Evolutionary conservation across 2,329 filamentous ascomycete genomes (phyloP).

Genomic region (Teratosphaeria nubilosa): DNA sequence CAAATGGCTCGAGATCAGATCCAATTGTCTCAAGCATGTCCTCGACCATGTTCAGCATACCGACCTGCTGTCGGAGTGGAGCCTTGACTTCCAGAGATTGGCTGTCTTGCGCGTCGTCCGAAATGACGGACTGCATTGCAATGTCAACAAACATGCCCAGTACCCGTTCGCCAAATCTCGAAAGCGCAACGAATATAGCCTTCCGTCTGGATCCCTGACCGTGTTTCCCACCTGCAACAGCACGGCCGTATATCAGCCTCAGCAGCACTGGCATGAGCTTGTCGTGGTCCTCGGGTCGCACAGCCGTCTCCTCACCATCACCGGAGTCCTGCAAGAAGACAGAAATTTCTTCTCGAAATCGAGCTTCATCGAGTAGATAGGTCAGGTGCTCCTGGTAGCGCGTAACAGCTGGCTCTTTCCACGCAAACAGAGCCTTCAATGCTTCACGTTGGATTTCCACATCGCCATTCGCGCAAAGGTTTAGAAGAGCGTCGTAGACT

Average conservation of each 20-base stretch:
- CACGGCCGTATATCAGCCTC: slow-evolving; percentile 76
- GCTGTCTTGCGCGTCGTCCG: neutral
- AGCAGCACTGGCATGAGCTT: slow-evolving; percentile 78
- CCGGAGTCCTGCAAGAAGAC: slow-evolving; percentile 52
- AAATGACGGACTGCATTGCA: slow-evolving; percentile 48
- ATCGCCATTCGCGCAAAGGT: slow-evolving; percentile 77
- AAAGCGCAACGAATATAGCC: slow-evolving; percentile 63
- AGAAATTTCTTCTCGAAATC: slow-evolving; percentile 89
- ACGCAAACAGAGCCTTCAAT: slow-evolving; percentile 74
- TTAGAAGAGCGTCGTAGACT: slow-evolving; percentile 65
- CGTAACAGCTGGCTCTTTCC: slow-evolving; percentile 69
- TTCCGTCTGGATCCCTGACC: slow-evolving; percentile 71
- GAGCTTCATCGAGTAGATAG: slow-evolving; percentile 78
- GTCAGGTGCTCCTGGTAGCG: slow-evolving; percentile 77
- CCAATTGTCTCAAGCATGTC: slow-evolving; percentile 79
- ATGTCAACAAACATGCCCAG: slow-evolving; percentile 76
- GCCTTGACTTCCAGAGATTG: neutral
- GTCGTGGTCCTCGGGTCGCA: slow-evolving; percentile 62
- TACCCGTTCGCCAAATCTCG: slow-evolving; percentile 63
- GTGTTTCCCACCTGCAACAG: slow-evolving; percentile 70
- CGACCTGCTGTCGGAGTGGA: slow-evolving; percentile 64
- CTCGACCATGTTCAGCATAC: slow-evolving; percentile 84
- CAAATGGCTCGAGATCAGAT: slow-evolving; percentile 58
- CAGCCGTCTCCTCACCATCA: slow-evolving; percentile 47
- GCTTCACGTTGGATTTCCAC: slow-evolving; percentile 77